Conservation (phyloP, 1,139 yeast genomes). For the Kodamaea anthophila region DNA sequence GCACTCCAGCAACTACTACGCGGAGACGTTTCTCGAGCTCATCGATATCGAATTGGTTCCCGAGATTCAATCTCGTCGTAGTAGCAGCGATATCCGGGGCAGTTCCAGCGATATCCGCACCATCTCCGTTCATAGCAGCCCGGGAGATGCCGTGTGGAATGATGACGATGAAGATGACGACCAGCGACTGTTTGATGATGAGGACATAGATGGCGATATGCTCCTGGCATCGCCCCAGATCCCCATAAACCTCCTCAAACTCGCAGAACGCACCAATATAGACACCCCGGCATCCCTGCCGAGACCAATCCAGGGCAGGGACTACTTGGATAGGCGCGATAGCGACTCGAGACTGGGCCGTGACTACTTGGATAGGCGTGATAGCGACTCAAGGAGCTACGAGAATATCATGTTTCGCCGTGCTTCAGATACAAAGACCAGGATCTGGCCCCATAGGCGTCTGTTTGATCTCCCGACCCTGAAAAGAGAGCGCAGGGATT, state of each 20-base stretch:
- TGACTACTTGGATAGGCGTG: slow-evolving; percentile 9
- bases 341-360: neutral
- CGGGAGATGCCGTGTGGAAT: no score
- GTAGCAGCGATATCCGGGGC: slow-evolving; percentile 9
- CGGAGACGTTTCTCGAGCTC: slow-evolving; percentile 77
- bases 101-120: slow-evolving; percentile 11
- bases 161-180: slow-evolving; percentile 8
- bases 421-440: no score
- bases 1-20: slow-evolving; percentile 64
- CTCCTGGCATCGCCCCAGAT: slow-evolving; percentile 63
- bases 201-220: slow-evolving; percentile 45
- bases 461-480: slow-evolving; percentile 3
- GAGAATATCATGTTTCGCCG: slow-evolving; percentile 14
- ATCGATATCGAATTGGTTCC: slow-evolving; percentile 51
- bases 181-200: slow-evolving; percentile 26
- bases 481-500: slow-evolving; percentile 21
- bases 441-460: neutral
- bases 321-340: slow-evolving; percentile 12
- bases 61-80: slow-evolving; percentile 17
- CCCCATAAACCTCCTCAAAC: slow-evolving; percentile 50
- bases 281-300: slow-evolving; percentile 35
- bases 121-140: slow-evolving; percentile 6
- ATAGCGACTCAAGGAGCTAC: slow-evolving; percentile 21
- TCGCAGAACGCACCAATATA: slow-evolving; percentile 37
- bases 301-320: slow-evolving; percentile 4